Evolutionary conservation across 148 eudicot genomes (phyloP), one percentile per base, ranked within the genome.

Genomic region (Dysphania ambrosioides): DNA sequence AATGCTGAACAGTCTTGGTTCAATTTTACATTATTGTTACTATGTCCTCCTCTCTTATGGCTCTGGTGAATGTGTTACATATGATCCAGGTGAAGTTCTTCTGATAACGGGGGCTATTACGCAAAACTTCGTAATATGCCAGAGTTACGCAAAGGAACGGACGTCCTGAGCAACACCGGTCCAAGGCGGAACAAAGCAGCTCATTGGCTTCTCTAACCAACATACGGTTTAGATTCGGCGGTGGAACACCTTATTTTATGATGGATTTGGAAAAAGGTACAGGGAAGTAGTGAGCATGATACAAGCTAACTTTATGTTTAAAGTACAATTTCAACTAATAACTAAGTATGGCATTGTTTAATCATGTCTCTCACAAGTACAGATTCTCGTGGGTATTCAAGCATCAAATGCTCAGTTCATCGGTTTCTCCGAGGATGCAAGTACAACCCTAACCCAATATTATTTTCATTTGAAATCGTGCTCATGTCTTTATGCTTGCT

Each of bases 371-470:
- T 41, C 29, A 26, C 67, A 85, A 83, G 85, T 83, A 81, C 84
- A 79, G 70, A 42, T 66, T 71, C 76, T 67, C 80, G 83, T 75
- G 78, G 72, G 66, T 76, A 68, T 75, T 79, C 59, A 67, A 74
- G 73, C 78, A 65, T 66, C 79, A 76, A 82, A 82, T 60, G 71
- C 78, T 70, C 70, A 62, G 65, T 78, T 73, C 23, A 66, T 75
- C 57, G 66, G 36, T 75, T 57, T 66, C 51, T 56, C 75, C 83
- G 78, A 83, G 81, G 73, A 68, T 56, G 75, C 32, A 87, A 85
- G 90, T 87, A 87, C 90, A 82, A 74, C 72, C 77, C 74, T 80
- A 72, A 72, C 79, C 24, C 70, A 51, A 12, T 74, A 61, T 74
- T 74, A n/a, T 69, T 76, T 76, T 69, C 76, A 56, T 80, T 66